A percentile compares a stretch with the other conserved stretches of the same genome.
Conservation (phyloP, 441 rosid species). For the Croton laevigatus region DNA sequence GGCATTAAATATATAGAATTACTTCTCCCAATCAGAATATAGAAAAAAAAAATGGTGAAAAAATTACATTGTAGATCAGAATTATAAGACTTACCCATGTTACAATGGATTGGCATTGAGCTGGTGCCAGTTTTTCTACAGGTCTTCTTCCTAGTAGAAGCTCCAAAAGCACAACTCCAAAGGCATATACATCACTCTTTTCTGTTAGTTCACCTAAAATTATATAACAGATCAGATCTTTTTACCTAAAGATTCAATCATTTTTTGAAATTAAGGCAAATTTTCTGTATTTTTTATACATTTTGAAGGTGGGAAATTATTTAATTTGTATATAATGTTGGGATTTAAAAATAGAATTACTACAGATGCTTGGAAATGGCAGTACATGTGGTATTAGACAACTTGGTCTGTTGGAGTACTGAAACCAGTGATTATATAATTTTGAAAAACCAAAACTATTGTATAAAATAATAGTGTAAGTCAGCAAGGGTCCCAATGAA, state of each 20-base stretch:
- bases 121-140: constrained; percentile 72
- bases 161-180: constrained; percentile 90
- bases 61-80: background rate
- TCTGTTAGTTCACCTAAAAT: constrained; percentile 76
- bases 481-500: background rate
- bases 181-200: constrained; percentile 95
- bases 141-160: constrained; percentile 87
- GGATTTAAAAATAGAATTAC: background rate
- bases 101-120: constrained; percentile 88
- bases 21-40: background rate
- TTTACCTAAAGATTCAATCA: background rate
- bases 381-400: constrained; percentile 14
- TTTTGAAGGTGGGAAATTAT: background rate
- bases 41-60: too few relatives aligned
- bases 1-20: background rate
- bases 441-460: background rate
- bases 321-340: background rate
- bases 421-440: background rate
- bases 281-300: background rate
- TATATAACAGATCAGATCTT: background rate
- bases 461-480: background rate
- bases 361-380: constrained; percentile 7
- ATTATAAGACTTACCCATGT: constrained; percentile 63
- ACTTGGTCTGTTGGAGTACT: background rate
- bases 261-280: background rate